Percentiles rank a stretch among this genome's conserved stretches.
phyloP scores from a whole-genome alignment of 1,284 basidiomycete species.

The Ustilago sp. region DNA sequence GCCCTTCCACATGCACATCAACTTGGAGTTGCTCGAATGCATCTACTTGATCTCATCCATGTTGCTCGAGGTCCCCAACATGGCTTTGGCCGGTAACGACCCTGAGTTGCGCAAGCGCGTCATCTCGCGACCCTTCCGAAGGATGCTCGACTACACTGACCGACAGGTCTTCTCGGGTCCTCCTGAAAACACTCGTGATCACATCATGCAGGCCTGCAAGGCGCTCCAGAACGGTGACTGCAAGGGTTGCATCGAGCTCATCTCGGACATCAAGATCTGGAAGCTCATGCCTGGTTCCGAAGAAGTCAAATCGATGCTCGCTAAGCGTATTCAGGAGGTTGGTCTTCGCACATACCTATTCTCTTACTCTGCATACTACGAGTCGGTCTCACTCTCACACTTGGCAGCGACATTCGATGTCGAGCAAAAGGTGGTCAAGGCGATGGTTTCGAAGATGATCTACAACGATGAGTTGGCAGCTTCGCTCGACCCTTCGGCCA shows the following conservation, averaged over 20 bases:
- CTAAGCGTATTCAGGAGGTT: conserved; percentile 97
- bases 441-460: conserved; percentile 97
- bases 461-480: conserved; percentile 96
- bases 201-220: conserved; percentile 99
- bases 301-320: conserved; percentile 92
- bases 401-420: conserved; percentile 90
- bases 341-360: conserved; percentile 96
- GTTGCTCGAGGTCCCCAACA: conserved; percentile 94
- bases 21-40: conserved; percentile 95
- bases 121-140: conserved; percentile 94
- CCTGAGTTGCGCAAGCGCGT: conserved; percentile 79
- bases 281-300: conserved; percentile 87
- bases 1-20: conserved; percentile 99
- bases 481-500: conserved; percentile 86
- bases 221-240: conserved; percentile 96
- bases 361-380: conserved; percentile 96
- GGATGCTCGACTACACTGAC: conserved; percentile 95
- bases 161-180: conserved; percentile 98
- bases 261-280: conserved; percentile 98
- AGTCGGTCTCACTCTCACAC: conserved; percentile 85
- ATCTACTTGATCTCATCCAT: conserved; percentile 98
- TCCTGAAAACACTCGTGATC: conserved; percentile 97
- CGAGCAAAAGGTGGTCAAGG: conserved; percentile 82
- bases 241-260: conserved; percentile 91
- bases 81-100: conserved; percentile 94